These are phyloP conservation scores for Meripilus lineatus DNA, from an alignment of 1,284 basidiomycete species.

Conservation along the genomic window DNA sequence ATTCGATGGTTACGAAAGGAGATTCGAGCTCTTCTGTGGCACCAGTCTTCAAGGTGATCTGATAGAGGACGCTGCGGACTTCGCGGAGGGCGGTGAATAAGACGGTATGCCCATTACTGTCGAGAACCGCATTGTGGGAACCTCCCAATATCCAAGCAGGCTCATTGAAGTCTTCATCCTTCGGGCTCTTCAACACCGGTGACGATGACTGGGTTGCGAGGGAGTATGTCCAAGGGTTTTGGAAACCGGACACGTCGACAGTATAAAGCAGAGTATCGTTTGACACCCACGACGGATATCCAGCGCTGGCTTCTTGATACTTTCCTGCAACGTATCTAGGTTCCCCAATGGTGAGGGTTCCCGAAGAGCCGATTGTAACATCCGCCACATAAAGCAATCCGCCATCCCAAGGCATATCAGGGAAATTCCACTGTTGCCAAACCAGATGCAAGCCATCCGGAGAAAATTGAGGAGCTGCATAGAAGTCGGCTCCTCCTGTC, in stretches of 20 bases:
- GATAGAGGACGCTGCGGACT: conserved; percentile 47
- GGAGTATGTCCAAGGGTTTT: conserved; percentile 62
- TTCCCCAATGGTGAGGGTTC: conserved; percentile 25
- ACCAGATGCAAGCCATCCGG: conserved; percentile 61
- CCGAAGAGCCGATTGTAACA: conserved; percentile 19
- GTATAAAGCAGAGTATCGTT: conserved; percentile 60
- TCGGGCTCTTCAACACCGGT: conserved; percentile 40
- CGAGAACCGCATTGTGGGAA: conserved; percentile 39
- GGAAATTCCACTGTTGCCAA: conserved; percentile 74
- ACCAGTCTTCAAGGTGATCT: conserved; percentile 36
- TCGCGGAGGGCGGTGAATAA: conserved; percentile 45
- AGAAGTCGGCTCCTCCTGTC: conserved; percentile 63
- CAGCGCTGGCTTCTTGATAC: conserved; percentile 40
- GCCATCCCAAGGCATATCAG: conserved; percentile 83
- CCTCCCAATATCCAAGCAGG: conserved; percentile 54
- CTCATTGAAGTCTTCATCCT: conserved; percentile 48
- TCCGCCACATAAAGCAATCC: conserved; percentile 54
- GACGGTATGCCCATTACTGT: conserved; percentile 33
- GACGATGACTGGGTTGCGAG: conserved; percentile 29
- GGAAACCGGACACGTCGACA: conserved; percentile 63
- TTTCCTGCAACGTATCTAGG: conserved; percentile 42
- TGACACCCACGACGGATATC: conserved; percentile 57
- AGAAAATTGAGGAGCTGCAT: conserved; percentile 58
- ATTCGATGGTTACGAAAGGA: conserved; percentile 42
- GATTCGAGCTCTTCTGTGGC: conserved; percentile 30